Conservation (phyloP, 495 filamentous ascomycete genomes). For the Trichoderma erinaceum region DNA sequence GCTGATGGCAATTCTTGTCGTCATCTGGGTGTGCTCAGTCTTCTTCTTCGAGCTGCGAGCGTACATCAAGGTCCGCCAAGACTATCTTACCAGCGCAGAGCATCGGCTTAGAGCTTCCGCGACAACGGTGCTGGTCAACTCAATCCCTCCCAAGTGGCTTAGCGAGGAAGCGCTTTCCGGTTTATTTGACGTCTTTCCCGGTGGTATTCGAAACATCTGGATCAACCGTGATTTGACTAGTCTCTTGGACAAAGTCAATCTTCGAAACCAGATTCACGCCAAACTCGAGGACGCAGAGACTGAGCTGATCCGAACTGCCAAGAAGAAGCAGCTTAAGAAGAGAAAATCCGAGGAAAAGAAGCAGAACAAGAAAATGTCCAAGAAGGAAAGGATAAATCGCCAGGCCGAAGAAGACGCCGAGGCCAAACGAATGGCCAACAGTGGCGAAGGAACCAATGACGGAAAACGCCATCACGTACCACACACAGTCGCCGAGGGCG, state of each 20-base stretch:
- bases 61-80: slow-evolving; percentile 92
- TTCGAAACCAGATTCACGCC: slow-evolving; percentile 63
- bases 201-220: slow-evolving; percentile 94
- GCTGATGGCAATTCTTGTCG: slow-evolving; percentile 69
- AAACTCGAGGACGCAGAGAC: slow-evolving; percentile 80
- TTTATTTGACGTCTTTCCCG: slow-evolving; percentile 95
- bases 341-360: slow-evolving; percentile 56
- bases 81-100: slow-evolving; percentile 91
- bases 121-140: slow-evolving; percentile 87
- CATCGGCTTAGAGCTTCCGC: slow-evolving; percentile 93
- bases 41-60: slow-evolving; percentile 81
- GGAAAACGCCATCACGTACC: slow-evolving; percentile 76
- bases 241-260: slow-evolving; percentile 78
- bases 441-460: slow-evolving; percentile 64
- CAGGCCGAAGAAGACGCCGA: slow-evolving; percentile 47
- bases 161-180: slow-evolving; percentile 69
- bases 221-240: slow-evolving; percentile 88
- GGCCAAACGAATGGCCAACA: slow-evolving; percentile 57
- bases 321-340: slow-evolving; percentile 67
- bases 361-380: slow-evolving; percentile 39
- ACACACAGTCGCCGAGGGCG: slow-evolving; percentile 62
- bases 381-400: slow-evolving; percentile 43
- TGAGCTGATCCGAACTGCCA: slow-evolving; percentile 68
- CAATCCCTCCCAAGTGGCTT: slow-evolving; percentile 86
- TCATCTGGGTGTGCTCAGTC: slow-evolving; percentile 79